A percentile compares a stretch with the other conserved stretches of the same genome.
These are phyloP conservation scores for Cladosporium sp. DNA, from an alignment of 2,329 filamentous ascomycete species.

Conservation along the genomic window DNA sequence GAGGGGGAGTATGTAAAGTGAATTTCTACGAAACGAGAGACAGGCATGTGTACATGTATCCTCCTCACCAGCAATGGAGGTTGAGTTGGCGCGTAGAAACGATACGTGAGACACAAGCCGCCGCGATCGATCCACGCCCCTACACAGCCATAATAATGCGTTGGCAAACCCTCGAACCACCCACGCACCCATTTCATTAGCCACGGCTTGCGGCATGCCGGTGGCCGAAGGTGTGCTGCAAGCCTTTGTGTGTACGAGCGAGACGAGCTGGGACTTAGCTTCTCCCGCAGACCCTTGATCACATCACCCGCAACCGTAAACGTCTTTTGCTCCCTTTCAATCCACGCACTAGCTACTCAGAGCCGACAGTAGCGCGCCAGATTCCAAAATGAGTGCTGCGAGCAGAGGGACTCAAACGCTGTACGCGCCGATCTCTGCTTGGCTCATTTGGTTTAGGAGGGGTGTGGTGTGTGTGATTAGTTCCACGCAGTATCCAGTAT, in stretches of 20 bases:
- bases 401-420: not conserved
- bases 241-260: not conserved
- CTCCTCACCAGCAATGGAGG: not conserved
- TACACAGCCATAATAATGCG: not conserved
- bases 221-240: not conserved
- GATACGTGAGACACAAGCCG: not conserved
- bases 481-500: not conserved
- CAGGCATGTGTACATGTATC: not conserved
- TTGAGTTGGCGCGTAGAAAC: not conserved
- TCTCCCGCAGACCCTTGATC: not conserved
- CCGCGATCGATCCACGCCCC: not conserved
- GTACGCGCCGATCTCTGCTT: not conserved
- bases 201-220: not conserved
- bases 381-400: not conserved
- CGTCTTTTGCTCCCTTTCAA: not conserved
- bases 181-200: not conserved
- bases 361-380: slow-evolving; percentile 1
- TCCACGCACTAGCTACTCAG: not conserved
- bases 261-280: not conserved
- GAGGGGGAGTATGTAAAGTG: not conserved
- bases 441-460: not conserved
- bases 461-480: not conserved
- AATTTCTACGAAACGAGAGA: not conserved
- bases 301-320: not conserved
- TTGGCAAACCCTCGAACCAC: not conserved